Percentiles rank a stretch among this genome's conserved stretches.
phyloP scores from a whole-genome alignment of 2,329 filamentous ascomycete genomes.

The Ramichloridium luteum region DNA sequence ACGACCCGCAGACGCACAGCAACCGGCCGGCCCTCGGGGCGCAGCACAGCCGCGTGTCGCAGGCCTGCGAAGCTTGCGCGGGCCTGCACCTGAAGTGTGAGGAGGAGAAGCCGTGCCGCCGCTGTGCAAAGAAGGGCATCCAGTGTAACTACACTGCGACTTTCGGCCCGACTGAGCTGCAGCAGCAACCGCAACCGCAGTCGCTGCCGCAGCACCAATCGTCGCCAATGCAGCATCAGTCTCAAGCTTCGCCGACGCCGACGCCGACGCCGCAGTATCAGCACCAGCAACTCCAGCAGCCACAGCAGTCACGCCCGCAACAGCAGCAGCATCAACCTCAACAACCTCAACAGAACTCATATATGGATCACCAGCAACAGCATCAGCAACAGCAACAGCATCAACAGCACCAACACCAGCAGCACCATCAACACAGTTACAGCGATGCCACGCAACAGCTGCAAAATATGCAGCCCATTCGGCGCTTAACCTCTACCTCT shows the following conservation, averaged over 20 bases:
- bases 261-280: background rate
- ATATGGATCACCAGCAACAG: constrained; percentile 2
- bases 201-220: constrained; percentile 16
- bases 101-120: constrained; percentile 41
- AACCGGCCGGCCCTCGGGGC: constrained; percentile 18
- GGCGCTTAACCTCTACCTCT: background rate
- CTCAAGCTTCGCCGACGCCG: background rate
- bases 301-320: too few relatives aligned
- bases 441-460: background rate
- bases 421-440: constrained; percentile 8
- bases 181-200: constrained; percentile 12
- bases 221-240: constrained; percentile 15
- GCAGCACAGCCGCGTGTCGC: constrained; percentile 31
- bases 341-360: constrained; percentile 2
- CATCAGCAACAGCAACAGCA: constrained; percentile 9
- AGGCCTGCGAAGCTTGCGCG: constrained; percentile 42
- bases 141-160: constrained; percentile 27
- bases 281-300: constrained; percentile 2
- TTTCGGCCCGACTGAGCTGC: constrained; percentile 13
- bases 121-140: constrained; percentile 39
- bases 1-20: constrained; percentile 17
- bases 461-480: background rate
- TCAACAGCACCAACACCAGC: constrained; percentile 4
- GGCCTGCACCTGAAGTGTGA: constrained; percentile 42
- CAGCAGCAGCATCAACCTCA: too few relatives aligned